Conservation (phyloP, 2,329 filamentous ascomycete genomes). For the Endothia cerciana region DNA sequence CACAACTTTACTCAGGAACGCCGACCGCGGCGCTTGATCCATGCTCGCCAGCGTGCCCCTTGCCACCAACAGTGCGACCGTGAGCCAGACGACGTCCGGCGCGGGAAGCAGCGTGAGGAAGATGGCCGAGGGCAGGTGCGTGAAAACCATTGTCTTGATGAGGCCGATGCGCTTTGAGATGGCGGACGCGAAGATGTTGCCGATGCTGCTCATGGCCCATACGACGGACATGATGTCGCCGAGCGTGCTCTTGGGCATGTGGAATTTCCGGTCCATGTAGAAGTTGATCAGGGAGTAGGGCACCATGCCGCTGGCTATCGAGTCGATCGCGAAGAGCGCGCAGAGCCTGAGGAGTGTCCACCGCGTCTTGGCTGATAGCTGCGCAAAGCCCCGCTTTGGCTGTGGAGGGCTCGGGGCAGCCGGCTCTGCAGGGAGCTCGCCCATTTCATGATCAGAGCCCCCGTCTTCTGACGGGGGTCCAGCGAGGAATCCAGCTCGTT, state of each 20-base stretch:
- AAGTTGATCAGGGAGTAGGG: conserved; percentile 40
- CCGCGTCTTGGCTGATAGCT: conserved; percentile 17
- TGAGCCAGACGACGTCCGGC: conserved; percentile 53
- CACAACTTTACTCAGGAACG: conserved; percentile 70
- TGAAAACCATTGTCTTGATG: conserved; percentile 77
- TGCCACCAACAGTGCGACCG: conserved; percentile 64
- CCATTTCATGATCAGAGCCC: not conserved
- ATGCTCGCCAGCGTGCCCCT: conserved; percentile 67
- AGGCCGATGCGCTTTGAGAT: conserved; percentile 62
- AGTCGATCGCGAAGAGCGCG: conserved; percentile 69
- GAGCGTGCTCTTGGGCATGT: conserved; percentile 52
- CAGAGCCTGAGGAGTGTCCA: conserved; percentile 59
- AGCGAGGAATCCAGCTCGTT: conserved; percentile 21
- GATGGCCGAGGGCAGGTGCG: conserved; percentile 70
- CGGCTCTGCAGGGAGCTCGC: not conserved
- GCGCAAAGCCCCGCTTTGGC: conserved; percentile 21
- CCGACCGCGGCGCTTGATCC: conserved; percentile 71
- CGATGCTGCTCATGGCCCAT: conserved; percentile 54
- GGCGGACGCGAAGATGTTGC: conserved; percentile 57
- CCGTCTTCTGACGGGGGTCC: conserved; percentile 5
- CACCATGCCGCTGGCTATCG: conserved; percentile 71
- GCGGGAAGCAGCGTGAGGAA: conserved; percentile 67
- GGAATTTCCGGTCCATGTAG: conserved; percentile 28
- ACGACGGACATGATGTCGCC: conserved; percentile 60
- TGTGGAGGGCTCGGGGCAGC: not conserved